Evolutionary conservation across 1,284 basidiomycete genomes (phyloP), one percentile per base, ranked within the genome.

Genomic region (Rhizoctonia solani): DNA sequence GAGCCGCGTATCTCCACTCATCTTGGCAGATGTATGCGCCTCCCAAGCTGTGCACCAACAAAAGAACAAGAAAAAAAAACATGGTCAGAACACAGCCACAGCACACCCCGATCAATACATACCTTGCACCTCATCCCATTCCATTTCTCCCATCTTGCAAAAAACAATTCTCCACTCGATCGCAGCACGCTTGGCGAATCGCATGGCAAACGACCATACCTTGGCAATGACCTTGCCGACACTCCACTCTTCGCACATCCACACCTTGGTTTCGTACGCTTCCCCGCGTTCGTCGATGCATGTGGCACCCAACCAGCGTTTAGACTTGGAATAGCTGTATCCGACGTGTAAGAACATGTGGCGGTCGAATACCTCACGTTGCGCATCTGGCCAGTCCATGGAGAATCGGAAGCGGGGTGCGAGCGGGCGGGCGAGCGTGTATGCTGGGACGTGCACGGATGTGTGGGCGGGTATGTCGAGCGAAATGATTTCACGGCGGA

Each of bases 101-200:
- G n/a, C n/a, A n/a, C n/a, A n/a, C n/a, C n/a, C n/a, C n/a, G n/a
- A n/a, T 6, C 9, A 9, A 4, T 11, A 56, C 85, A 73, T 72
- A 91, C 90, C 87, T 72, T 85, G 79, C n/a, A 90, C 75, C 72
- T 93, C 91, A 4, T 73, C 73, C 46, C 79, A 76, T 0, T 76
- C 74, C 78, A 92, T 84, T 13, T 77, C 69, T 0, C 89, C 91
- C 4, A 88, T 74, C 72, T 86, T 88, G 16, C 87, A 79, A 68
- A 93, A 78, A 3, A 89, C 85, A 19, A 93, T 77, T 63, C 87
- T 81, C 92, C 92, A 94, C 73, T 93, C 90, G 14, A 92, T 78
- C 73, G 85, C 85, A 9, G 87, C 87, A 66, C 79, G 82, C 71
- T 80, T 82, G 9, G 86, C 83, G 72, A 87, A 83, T 27, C 81